A percentile compares a stretch with the other conserved stretches of the same genome.
Evolutionary conservation across 352 stramenopile species (phyloP).

Genomic region (Achlya hypogyna): DNA sequence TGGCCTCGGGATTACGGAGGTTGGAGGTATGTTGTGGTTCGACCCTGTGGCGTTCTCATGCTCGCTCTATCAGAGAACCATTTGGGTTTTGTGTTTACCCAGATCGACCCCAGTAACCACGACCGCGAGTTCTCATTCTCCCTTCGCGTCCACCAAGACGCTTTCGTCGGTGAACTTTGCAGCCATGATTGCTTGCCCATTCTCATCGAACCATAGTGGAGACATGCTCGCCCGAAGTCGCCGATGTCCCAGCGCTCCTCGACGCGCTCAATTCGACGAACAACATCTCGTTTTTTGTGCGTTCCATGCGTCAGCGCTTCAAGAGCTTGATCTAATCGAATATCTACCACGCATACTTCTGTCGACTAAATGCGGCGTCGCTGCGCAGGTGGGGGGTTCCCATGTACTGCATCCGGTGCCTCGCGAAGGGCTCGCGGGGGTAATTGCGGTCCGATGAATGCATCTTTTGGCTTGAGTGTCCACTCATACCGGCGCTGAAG

Average conservation of each 20-base stretch:
- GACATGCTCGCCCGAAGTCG: conserved; percentile 46
- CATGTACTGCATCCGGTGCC: conserved; percentile 1
- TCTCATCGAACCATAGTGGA: conserved; percentile 31
- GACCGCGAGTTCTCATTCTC: conserved; percentile 60
- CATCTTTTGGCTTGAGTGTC: not conserved
- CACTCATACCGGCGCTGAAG: conserved; percentile 18
- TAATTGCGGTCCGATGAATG: conserved; percentile 44
- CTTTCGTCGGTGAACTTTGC: conserved; percentile 40
- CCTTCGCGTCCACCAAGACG: conserved; percentile 56
- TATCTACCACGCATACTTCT: not conserved
- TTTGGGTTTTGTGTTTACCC: conserved; percentile 55
- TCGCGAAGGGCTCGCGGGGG: conserved; percentile 13
- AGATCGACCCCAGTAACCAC: conserved; percentile 49
- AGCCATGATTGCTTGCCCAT: not conserved
- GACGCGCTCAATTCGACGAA: conserved; percentile 49
- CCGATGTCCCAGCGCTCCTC: conserved; percentile 37
- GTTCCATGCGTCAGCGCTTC: conserved; percentile 69
- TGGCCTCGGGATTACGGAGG: conserved; percentile 59
- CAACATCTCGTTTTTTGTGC: conserved; percentile 68
- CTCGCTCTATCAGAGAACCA: conserved; percentile 33
- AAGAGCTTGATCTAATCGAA: conserved; percentile 29
- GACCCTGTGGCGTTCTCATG: not conserved
- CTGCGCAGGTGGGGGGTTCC: conserved; percentile 22
- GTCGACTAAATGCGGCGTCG: conserved; percentile 31
- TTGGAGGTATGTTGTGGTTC: conserved; percentile 28